These are phyloP conservation scores for Angomonas deanei DNA, from an alignment of 208 protist species.

Conservation along the genomic window DNA sequence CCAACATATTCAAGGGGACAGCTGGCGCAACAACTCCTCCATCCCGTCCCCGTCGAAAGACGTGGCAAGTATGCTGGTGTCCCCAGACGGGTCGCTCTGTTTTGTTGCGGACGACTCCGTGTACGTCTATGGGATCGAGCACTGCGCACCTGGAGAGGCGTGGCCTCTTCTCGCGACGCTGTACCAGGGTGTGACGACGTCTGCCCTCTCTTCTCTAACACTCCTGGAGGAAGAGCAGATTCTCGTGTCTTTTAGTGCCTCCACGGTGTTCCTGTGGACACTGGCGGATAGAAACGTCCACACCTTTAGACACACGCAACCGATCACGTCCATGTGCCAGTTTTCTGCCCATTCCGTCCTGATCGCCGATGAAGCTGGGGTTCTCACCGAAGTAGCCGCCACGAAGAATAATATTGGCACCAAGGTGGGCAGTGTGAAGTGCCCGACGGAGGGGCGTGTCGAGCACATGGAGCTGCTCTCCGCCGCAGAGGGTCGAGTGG, in stretches of 20 bases:
- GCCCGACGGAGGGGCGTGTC: conserved; percentile 11
- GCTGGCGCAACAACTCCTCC: conserved; percentile 73
- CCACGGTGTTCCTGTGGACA: conserved; percentile 60
- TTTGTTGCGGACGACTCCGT: conserved; percentile 78
- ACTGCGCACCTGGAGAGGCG: conserved; percentile 41
- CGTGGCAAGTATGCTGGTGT: conserved; percentile 46
- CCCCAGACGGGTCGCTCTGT: conserved; percentile 63
- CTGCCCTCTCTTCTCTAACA: conserved; percentile 34
- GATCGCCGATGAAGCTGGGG: conserved; percentile 27
- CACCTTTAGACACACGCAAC: not conserved
- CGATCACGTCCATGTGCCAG: conserved; percentile 49
- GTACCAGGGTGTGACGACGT: conserved; percentile 43
- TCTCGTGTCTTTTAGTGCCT: conserved; percentile 33
- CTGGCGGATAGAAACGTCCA: conserved; percentile 16
- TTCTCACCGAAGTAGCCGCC: conserved; percentile 40
- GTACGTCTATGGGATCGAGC: conserved; percentile 47
- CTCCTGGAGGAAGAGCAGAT: conserved; percentile 22
- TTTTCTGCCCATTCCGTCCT: conserved; percentile 43
- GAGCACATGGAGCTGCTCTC: conserved; percentile 22
- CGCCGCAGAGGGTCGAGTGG: conserved; percentile 15
- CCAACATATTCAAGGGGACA: conserved; percentile 9
- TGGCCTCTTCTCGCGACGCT: conserved; percentile 51
- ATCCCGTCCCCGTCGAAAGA: conserved; percentile 48
- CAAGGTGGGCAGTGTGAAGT: conserved; percentile 10
- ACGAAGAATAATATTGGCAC: not conserved